phyloP scores from a whole-genome alignment of 2,329 filamentous ascomycete genomes.

The Penicillium expansum region DNA sequence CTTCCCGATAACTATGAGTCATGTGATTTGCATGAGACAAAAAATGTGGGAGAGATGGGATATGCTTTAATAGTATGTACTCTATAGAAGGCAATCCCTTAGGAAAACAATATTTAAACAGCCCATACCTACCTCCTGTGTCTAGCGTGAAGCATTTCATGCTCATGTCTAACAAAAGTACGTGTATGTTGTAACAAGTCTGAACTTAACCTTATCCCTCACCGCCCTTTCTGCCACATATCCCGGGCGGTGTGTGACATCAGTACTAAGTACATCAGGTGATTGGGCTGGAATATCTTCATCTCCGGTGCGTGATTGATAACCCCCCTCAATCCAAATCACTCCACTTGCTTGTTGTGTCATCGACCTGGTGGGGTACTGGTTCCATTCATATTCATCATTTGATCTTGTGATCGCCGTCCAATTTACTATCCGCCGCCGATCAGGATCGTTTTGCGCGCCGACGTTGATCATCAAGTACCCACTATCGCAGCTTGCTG shows the following conservation, averaged over 20 bases:
- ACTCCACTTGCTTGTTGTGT: slow-evolving; percentile 4
- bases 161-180: not conserved
- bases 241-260: slow-evolving; percentile 5
- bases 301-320: slow-evolving; percentile 15
- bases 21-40: slow-evolving; percentile 1
- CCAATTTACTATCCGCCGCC: slow-evolving; percentile 4
- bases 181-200: not conserved
- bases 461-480: slow-evolving; percentile 10
- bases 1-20: slow-evolving; percentile 3
- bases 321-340: slow-evolving; percentile 10
- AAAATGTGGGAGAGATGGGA: not conserved
- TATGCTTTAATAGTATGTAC: not conserved
- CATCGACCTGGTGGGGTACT: not conserved
- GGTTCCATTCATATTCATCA: not conserved
- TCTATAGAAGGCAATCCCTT: too few species aligned
- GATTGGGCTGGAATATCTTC: slow-evolving; percentile 28
- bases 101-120: not conserved
- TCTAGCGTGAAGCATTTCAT: too few species aligned
- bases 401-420: not conserved
- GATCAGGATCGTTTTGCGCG: slow-evolving; percentile 8
- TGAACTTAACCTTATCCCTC: not conserved
- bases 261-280: slow-evolving; percentile 16
- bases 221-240: not conserved
- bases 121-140: not conserved
- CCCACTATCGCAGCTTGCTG: slow-evolving; percentile 13